A percentile compares a stretch with the other conserved stretches of the same genome.
Conservation (phyloP, 768 basidiomycete species). For the Leccinum rimulosum region DNA sequence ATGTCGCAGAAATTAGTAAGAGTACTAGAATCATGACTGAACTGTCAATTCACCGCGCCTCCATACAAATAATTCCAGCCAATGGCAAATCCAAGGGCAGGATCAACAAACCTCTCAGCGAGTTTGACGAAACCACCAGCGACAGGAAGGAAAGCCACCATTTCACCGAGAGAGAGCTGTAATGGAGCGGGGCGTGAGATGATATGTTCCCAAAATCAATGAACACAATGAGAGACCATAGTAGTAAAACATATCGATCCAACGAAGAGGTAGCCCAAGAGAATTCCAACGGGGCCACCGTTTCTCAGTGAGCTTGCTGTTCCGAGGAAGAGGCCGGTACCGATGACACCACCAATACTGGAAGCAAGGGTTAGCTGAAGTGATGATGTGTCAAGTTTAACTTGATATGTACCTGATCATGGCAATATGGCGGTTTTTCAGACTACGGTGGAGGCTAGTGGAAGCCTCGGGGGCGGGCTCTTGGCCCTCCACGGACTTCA, state of each 20-base stretch:
- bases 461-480: neutral
- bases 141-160: constrained; percentile 44
- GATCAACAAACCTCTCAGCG: constrained; percentile 49
- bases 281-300: constrained; percentile 47
- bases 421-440: constrained; percentile 35
- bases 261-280: constrained; percentile 40
- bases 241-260: constrained; percentile 38
- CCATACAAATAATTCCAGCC: constrained; percentile 44
- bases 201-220: neutral
- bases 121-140: constrained; percentile 46
- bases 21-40: neutral
- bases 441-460: constrained; percentile 23
- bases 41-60: constrained; percentile 25
- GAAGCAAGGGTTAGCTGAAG: neutral
- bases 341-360: constrained; percentile 40
- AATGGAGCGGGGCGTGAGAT: neutral
- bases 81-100: constrained; percentile 43
- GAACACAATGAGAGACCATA: constrained; percentile 28
- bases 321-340: constrained; percentile 38
- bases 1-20: neutral
- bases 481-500: constrained; percentile 13
- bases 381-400: too few relatives aligned
- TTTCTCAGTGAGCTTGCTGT: constrained; percentile 34
- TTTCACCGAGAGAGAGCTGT: constrained; percentile 42
- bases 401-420: constrained; percentile 30